Conservation (phyloP, 495 filamentous ascomycete species). For the Lophiotrema nucula region DNA sequence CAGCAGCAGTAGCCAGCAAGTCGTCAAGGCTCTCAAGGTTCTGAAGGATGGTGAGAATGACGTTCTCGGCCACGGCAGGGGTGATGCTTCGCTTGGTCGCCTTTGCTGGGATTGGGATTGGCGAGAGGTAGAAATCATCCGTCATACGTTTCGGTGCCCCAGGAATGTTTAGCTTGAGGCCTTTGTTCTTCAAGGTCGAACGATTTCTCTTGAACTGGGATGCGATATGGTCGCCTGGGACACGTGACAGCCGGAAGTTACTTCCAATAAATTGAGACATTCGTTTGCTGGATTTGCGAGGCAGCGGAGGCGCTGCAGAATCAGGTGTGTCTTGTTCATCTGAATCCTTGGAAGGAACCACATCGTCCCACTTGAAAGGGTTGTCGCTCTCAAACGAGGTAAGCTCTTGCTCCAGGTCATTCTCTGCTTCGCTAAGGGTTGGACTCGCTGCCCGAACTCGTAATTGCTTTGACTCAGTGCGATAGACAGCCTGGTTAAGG, state of each 20-base stretch:
- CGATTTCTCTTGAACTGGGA: conserved; percentile 13
- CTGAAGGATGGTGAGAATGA: conserved; percentile 54
- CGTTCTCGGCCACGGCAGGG: conserved; percentile 46
- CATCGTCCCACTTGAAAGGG: conserved; percentile 33
- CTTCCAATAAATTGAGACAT: background rate
- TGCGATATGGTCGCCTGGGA: conserved; percentile 26
- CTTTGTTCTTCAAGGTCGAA: conserved; percentile 11
- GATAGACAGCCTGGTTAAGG: conserved; percentile 21
- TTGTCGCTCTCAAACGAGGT: conserved; percentile 28
- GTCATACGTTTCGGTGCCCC: conserved; percentile 11
- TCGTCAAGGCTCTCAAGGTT: conserved; percentile 54
- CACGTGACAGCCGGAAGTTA: conserved; percentile 14
- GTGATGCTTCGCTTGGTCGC: conserved; percentile 37
- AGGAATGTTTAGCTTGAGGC: conserved; percentile 21
- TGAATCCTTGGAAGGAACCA: background rate
- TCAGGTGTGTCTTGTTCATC: background rate
- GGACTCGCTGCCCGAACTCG: conserved; percentile 31
- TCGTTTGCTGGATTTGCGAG: conserved; percentile 31
- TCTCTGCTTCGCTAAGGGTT: conserved; percentile 42
- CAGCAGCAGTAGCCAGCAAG: conserved; percentile 56
- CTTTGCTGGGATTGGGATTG: conserved; percentile 15
- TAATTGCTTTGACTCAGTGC: conserved; percentile 10
- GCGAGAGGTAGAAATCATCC: conserved; percentile 24
- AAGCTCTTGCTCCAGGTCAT: conserved; percentile 38
- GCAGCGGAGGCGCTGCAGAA: conserved; percentile 11